Evolutionary conservation across 352 stramenopile genomes (phyloP).

Genomic region (Globisporangium polare): DNA sequence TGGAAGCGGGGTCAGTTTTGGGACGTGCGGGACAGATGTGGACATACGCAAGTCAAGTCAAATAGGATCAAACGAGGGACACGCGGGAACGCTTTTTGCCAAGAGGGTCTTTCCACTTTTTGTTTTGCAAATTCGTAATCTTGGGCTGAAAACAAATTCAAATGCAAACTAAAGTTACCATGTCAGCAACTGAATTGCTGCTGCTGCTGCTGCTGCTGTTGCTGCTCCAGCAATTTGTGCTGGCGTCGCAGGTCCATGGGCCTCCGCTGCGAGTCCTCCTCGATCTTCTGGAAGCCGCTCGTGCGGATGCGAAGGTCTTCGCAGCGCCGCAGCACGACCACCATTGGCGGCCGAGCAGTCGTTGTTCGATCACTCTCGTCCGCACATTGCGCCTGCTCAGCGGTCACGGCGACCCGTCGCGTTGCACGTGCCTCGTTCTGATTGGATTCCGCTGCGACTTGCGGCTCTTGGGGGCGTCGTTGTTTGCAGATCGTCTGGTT

Average conservation of each 20-base stretch:
- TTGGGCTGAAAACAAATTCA: no score
- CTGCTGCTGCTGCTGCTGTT: slow-evolving; percentile 7
- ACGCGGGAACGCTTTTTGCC: neutral
- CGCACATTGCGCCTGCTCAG: neutral
- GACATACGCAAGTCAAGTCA: no score
- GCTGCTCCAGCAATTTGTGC: slow-evolving; percentile 12
- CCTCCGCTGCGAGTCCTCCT: slow-evolving; percentile 46
- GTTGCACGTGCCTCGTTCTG: neutral
- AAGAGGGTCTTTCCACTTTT: no score
- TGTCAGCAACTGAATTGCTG: no score
- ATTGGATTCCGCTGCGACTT: slow-evolving; percentile 1
- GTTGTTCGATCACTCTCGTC: neutral
- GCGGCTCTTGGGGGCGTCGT: slow-evolving; percentile 1
- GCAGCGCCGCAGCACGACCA: slow-evolving; percentile 60
- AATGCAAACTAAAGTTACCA: no score
- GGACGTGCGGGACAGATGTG: no score
- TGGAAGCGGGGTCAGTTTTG: no score
- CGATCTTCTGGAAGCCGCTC: slow-evolving; percentile 77
- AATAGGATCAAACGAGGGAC: neutral
- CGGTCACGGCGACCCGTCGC: neutral
- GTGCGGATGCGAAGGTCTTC: slow-evolving; percentile 64
- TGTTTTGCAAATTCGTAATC: no score
- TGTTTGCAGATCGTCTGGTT: slow-evolving; percentile 3
- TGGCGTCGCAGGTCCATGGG: slow-evolving; percentile 26
- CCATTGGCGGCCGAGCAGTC: neutral